Percentiles rank a stretch among this genome's conserved stretches.
These are phyloP conservation scores for Fereydounia khargensis DNA, from an alignment of 1,284 basidiomycete species.

Conservation along the genomic window DNA sequence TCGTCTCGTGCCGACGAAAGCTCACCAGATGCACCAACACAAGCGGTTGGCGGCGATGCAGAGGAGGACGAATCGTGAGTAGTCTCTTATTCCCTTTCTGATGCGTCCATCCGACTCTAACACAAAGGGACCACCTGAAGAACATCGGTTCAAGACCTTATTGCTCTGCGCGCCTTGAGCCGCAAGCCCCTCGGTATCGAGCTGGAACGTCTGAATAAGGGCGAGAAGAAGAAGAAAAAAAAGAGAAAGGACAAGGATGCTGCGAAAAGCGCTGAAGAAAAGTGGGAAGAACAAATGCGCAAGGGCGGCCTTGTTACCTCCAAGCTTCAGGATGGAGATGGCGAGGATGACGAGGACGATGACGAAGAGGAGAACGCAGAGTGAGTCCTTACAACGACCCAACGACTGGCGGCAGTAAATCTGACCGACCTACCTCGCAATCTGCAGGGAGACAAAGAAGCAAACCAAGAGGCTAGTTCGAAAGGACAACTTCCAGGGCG, in stretches of 20 bases:
- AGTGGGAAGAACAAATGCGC: slow-evolving; percentile 25
- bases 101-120: too few relatives aligned
- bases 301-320: slow-evolving; percentile 15
- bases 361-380: slow-evolving; percentile 28
- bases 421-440: neutral
- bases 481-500: slow-evolving; percentile 90
- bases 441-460: too few relatives aligned
- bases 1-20: too few relatives aligned
- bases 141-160: slow-evolving; percentile 70
- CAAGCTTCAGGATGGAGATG: slow-evolving; percentile 7
- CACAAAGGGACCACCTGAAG: too few relatives aligned
- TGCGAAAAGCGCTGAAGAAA: slow-evolving; percentile 17
- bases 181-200: slow-evolving; percentile 77
- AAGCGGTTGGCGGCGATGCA: too few relatives aligned
- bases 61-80: too few relatives aligned
- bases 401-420: neutral
- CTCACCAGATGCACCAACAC: too few relatives aligned
- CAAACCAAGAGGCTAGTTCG: slow-evolving; percentile 64
- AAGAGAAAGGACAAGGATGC: slow-evolving; percentile 19
- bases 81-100: too few relatives aligned
- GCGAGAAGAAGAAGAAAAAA: slow-evolving; percentile 63
- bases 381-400: slow-evolving; percentile 62
- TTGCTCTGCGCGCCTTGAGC: slow-evolving; percentile 77
- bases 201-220: slow-evolving; percentile 75
- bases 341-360: slow-evolving; percentile 43